These are phyloP conservation scores for Mycena sanguinolenta DNA, from an alignment of 768 basidiomycete genomes.

Conservation along the genomic window DNA sequence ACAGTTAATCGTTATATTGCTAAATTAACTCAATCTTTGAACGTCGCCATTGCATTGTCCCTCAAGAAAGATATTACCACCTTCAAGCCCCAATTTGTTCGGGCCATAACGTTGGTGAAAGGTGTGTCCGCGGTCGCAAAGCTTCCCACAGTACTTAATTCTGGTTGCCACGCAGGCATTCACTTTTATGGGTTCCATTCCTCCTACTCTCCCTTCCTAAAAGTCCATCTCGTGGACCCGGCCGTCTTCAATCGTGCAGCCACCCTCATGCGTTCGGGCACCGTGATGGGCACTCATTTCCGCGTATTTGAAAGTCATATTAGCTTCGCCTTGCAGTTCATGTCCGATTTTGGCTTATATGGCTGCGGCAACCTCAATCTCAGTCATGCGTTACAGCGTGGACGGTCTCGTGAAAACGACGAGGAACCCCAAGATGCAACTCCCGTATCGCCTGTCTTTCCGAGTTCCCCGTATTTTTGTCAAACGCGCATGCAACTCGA, in stretches of 20 bases:
- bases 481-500: constrained; percentile 82
- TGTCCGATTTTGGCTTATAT: constrained; percentile 95
- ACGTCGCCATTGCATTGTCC: constrained; percentile 88
- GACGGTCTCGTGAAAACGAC: constrained; percentile 51
- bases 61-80: constrained; percentile 81
- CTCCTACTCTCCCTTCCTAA: constrained; percentile 89
- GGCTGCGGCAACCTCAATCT: constrained; percentile 94
- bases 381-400: constrained; percentile 73
- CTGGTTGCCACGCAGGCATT: constrained; percentile 45
- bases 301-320: constrained; percentile 92
- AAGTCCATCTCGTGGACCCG: constrained; percentile 84
- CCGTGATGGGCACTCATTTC: constrained; percentile 84
- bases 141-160: not conserved
- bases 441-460: constrained; percentile 47
- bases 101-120: constrained; percentile 88
- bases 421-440: constrained; percentile 41
- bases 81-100: constrained; percentile 70
- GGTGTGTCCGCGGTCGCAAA: constrained; percentile 57
- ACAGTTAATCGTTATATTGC: constrained; percentile 81
- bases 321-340: constrained; percentile 89
- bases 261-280: constrained; percentile 85
- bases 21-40: constrained; percentile 80
- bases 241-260: constrained; percentile 74
- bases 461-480: constrained; percentile 69
- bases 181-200: constrained; percentile 96